Evolutionary conservation across 805 yeast species (phyloP), one percentile per base, ranked within the genome.

Genomic region (Metschnikowia reukaufii): DNA sequence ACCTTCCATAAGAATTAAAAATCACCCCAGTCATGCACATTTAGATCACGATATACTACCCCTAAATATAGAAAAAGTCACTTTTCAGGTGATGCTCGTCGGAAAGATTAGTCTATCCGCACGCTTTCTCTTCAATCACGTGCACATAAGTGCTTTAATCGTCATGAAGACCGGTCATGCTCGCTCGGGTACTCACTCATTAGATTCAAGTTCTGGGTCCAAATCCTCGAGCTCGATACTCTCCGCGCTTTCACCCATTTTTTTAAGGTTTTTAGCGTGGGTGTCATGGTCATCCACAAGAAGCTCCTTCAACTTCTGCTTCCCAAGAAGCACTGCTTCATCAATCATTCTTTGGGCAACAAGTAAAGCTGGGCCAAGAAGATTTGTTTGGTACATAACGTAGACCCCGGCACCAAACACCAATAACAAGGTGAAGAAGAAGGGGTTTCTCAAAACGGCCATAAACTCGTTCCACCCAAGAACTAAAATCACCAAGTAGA

Each of bases 381-480:
- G 68, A 54, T 85, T 85, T 62, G 86, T 73, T 47, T 76, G 77
- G 61, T 87, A 84, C 49, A 89, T 76, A 42, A 86, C 77, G 61
- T 85, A 88, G 1, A 77, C 61, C 1, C 80, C 85, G 0, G 86
- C 88, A 1, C 78, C 78, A 1, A 76, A 37, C 9, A 89, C 42
- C 36, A 91, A 62, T 1, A 79, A 57, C 40, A 90, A 63, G 5
- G 86, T 73, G 54, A 91, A 82, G 56, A 86, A 78, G n/a, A 92
- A 58, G 43, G 99, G 97, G 62, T 88, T 91, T 52, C 95, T 78
- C 36, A 94, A 61, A 15, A 94, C 80, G 8, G 94, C 85, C 86
- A 90, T 79, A 55, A 94, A 84, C 72, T 94, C 97, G 65, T 91
- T 91, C 97, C 97, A 94, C 8, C 99, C 99, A 18, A 94, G 72